Percentiles rank a stretch among this genome's conserved stretches.
phyloP scores from a whole-genome alignment of 495 filamentous ascomycete genomes.

The Neurospora pannonica region DNA sequence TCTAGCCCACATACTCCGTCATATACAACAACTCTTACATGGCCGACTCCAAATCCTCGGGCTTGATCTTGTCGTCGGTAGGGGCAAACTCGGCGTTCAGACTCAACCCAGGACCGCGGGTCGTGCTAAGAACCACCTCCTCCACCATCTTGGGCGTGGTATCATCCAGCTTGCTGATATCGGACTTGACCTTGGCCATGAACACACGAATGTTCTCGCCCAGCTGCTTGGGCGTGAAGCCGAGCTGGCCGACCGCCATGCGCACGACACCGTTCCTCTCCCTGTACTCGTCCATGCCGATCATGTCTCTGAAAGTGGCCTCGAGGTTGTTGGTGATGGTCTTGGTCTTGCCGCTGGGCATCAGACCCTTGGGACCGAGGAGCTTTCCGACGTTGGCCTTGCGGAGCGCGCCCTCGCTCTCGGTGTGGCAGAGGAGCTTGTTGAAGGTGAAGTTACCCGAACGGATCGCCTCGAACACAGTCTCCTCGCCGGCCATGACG shows the following conservation, averaged over 20 bases:
- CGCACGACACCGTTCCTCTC: slow-evolving; percentile 78
- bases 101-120: slow-evolving; percentile 74
- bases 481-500: slow-evolving; percentile 71
- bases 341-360: slow-evolving; percentile 80
- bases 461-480: slow-evolving; percentile 71
- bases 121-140: slow-evolving; percentile 92
- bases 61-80: slow-evolving; percentile 43
- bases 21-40: slow-evolving; percentile 25
- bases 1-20: not conserved
- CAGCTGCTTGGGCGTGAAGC: slow-evolving; percentile 79
- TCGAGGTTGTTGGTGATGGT: slow-evolving; percentile 77
- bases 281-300: slow-evolving; percentile 77
- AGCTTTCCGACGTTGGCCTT: slow-evolving; percentile 71
- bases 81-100: slow-evolving; percentile 68
- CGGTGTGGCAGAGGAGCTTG: slow-evolving; percentile 74
- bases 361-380: slow-evolving; percentile 79
- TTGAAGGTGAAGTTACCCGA: slow-evolving; percentile 74
- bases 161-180: slow-evolving; percentile 60
- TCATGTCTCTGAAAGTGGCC: slow-evolving; percentile 59
- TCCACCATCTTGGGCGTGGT: slow-evolving; percentile 69
- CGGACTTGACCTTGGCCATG: slow-evolving; percentile 66
- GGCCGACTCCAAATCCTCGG: slow-evolving; percentile 41
- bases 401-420: slow-evolving; percentile 60
- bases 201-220: slow-evolving; percentile 75
- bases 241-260: slow-evolving; percentile 82